These are phyloP conservation scores for Trichoderma sp. DNA, from an alignment of 2,329 filamentous ascomycete genomes.

Conservation along the genomic window DNA sequence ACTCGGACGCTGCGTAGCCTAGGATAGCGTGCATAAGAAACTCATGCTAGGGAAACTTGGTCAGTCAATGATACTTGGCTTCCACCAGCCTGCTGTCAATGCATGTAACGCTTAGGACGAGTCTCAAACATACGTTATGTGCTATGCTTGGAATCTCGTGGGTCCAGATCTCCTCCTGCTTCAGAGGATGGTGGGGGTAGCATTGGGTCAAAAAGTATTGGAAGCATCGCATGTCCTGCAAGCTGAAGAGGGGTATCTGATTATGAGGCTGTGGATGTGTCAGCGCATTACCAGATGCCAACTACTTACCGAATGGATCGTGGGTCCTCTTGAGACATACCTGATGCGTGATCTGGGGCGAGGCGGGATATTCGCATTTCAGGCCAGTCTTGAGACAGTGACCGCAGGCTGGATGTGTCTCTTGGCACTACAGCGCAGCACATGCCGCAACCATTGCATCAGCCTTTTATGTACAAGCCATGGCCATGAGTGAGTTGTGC, in stretches of 20 bases:
- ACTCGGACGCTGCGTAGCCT: slow-evolving; percentile 67
- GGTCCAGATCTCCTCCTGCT: slow-evolving; percentile 67
- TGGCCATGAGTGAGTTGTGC: neutral
- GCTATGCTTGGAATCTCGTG: slow-evolving; percentile 68
- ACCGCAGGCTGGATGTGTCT: slow-evolving; percentile 63
- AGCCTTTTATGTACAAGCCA: neutral
- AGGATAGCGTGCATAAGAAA: slow-evolving; percentile 73
- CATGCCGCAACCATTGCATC: neutral
- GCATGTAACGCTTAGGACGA: neutral
- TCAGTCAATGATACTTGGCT: neutral
- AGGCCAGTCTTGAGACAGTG: slow-evolving; percentile 65
- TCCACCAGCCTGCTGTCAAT: no score
- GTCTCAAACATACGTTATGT: slow-evolving; percentile 55
- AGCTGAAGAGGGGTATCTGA: slow-evolving; percentile 60
- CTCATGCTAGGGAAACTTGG: slow-evolving; percentile 51
- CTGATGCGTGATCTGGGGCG: slow-evolving; percentile 55
- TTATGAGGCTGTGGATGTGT: slow-evolving; percentile 50
- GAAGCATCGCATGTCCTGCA: slow-evolving; percentile 69
- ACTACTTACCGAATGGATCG: neutral
- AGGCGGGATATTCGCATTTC: slow-evolving; percentile 63
- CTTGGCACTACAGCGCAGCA: slow-evolving; percentile 57
- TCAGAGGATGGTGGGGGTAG: slow-evolving; percentile 66
- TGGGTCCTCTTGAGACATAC: slow-evolving; percentile 37
- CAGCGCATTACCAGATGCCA: neutral
- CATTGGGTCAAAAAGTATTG: slow-evolving; percentile 66